Conservation (phyloP, 2,329 filamentous ascomycete genomes). For the Botrytis elliptica region DNA sequence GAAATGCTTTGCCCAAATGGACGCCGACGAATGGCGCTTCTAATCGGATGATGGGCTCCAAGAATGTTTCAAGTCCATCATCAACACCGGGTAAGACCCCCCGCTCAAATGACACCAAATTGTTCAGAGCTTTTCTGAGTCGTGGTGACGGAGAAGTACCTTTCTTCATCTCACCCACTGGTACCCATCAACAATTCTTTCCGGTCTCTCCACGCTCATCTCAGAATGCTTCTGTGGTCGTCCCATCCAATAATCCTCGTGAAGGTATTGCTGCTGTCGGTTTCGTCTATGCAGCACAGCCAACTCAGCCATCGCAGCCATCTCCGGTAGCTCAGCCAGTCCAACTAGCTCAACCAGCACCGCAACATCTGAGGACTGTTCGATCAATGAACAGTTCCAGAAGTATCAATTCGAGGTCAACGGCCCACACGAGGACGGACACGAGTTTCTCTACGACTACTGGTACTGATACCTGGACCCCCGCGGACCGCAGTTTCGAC, state of each 20-base stretch:
- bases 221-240: not conserved
- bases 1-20: not conserved
- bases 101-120: not conserved
- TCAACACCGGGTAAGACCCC: not conserved
- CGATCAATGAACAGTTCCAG: not conserved
- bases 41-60: not conserved
- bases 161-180: not conserved
- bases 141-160: not conserved
- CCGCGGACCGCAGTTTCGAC: not conserved
- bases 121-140: not conserved
- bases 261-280: not conserved
- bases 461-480: not conserved
- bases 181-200: not conserved
- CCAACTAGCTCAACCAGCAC: not conserved
- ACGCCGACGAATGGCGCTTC: not conserved
- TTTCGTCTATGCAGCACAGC: not conserved
- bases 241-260: too few relatives aligned
- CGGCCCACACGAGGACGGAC: not conserved
- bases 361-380: not conserved
- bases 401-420: not conserved
- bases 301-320: not conserved
- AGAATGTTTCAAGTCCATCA: not conserved
- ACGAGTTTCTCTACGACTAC: not conserved
- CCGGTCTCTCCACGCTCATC: not conserved
- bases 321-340: accelerated